A percentile compares a stretch with the other conserved stretches of the same genome.
Evolutionary conservation across 192 early-diverging fungal species (phyloP).

Genomic region (Cladochytrium replicatum): DNA sequence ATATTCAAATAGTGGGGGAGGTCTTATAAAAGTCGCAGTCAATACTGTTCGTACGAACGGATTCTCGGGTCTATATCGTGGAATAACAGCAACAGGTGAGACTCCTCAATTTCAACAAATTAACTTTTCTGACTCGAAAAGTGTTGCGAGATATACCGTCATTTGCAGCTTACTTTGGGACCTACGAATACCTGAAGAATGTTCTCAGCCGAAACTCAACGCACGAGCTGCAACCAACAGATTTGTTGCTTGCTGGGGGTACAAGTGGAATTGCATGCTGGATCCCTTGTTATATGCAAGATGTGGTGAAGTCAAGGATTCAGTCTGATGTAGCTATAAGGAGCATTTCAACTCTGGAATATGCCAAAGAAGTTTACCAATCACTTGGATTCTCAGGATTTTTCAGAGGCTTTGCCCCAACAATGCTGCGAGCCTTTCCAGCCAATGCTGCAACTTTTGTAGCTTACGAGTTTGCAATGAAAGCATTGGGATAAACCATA

Average conservation of each 20-base stretch:
- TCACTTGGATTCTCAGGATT: slow-evolving; percentile 58
- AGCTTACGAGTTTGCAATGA: no score
- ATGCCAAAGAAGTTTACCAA: slow-evolving; percentile 47
- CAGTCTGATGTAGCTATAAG: slow-evolving; percentile 59
- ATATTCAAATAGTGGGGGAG: no score
- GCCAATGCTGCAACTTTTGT: slow-evolving; percentile 14
- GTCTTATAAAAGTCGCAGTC: slow-evolving; percentile 63
- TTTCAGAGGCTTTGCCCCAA: slow-evolving; percentile 69
- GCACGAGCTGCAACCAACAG: no score
- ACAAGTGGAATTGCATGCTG: slow-evolving; percentile 90
- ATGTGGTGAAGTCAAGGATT: slow-evolving; percentile 63
- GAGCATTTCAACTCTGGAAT: slow-evolving; percentile 44
- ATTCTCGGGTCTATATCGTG: slow-evolving; percentile 67
- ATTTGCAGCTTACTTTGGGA: slow-evolving; percentile 78
- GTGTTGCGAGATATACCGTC: slow-evolving; percentile 76
- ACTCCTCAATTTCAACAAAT: no score
- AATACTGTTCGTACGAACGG: slow-evolving; percentile 69
- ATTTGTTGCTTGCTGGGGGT: slow-evolving; percentile 82
- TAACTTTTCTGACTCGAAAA: no score
- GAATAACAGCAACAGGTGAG: slow-evolving; percentile 78
- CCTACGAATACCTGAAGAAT: slow-evolving; percentile 62
- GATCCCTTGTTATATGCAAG: slow-evolving; percentile 73
- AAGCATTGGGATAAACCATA: no score
- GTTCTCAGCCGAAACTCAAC: slow-evolving; percentile 51
- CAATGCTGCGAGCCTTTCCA: slow-evolving; percentile 64